Evolutionary conservation across 192 early-diverging fungal species (phyloP).

Genomic region (Coemansia sp.): DNA sequence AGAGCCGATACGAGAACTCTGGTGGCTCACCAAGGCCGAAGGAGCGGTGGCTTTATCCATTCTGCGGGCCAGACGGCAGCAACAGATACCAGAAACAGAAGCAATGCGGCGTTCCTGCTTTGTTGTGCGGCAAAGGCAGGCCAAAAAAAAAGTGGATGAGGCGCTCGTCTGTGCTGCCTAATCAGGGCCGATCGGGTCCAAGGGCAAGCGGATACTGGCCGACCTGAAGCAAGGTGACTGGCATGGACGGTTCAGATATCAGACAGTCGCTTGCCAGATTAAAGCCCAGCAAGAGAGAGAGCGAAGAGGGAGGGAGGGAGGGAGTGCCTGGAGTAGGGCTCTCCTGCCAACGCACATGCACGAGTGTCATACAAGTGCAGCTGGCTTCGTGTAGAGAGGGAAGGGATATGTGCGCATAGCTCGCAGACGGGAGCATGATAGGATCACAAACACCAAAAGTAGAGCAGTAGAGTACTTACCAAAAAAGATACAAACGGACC

Average conservation of each 20-base stretch:
- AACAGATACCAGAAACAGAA: not conserved
- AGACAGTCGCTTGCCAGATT: not conserved
- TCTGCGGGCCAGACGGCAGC: not conserved
- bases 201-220: not conserved
- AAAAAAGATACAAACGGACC: not conserved
- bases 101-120: conserved; percentile 4
- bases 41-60: not conserved
- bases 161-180: not conserved
- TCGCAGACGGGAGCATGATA: not conserved
- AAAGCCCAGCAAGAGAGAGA: conserved; percentile 10
- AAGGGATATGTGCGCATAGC: not conserved
- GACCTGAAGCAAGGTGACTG: not conserved
- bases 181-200: conserved; percentile 1
- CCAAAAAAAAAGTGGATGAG: not conserved
- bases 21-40: not conserved
- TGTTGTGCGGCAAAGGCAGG: not conserved
- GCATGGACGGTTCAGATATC: not conserved
- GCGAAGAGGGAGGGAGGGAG: not conserved
- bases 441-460: not conserved
- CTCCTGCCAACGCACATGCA: not conserved
- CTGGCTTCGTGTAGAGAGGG: not conserved
- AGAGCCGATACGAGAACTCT: not conserved
- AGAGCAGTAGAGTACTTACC: not conserved
- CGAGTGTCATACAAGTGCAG: conserved; percentile 4
- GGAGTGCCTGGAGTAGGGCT: conserved; percentile 1